Percentiles rank a stretch among this genome's conserved stretches.
Conservation (phyloP, 257 asterid species). For the Orobanche coerulescens region DNA sequence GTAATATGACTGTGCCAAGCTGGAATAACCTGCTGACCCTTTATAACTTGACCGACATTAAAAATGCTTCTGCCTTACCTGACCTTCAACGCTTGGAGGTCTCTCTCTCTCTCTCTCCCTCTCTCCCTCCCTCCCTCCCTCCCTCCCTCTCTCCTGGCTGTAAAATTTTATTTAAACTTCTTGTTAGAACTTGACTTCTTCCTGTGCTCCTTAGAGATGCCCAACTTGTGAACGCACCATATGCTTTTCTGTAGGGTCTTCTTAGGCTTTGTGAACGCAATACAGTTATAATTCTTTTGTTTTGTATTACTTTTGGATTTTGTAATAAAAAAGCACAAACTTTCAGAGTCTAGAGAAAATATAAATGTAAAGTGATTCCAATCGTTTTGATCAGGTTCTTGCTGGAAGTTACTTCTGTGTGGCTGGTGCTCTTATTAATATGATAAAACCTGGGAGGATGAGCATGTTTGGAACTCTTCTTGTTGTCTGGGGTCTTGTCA, state of each 20-base stretch:
- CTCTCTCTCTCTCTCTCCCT: conserved; percentile 16
- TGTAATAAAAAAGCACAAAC: neutral
- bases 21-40: conserved; percentile 60
- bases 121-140: neutral
- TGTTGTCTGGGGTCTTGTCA: conserved; percentile 86
- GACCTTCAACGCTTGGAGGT: conserved; percentile 96
- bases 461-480: conserved; percentile 95
- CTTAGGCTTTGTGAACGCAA: neutral
- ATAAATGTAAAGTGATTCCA: neutral
- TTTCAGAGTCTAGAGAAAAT: neutral
- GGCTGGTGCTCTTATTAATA: conserved; percentile 79
- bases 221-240: neutral
- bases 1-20: conserved; percentile 49
- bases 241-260: neutral
- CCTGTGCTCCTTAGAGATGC: neutral
- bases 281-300: neutral
- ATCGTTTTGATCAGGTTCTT: conserved; percentile 56
- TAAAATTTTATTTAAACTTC: neutral
- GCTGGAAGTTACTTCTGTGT: conserved; percentile 97
- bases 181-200: neutral
- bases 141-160: neutral
- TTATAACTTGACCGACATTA: conserved; percentile 70
- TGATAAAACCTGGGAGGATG: conserved; percentile 90
- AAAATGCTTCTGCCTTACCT: conserved; percentile 62
- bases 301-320: neutral